Evolutionary conservation across 768 basidiomycete genomes (phyloP).

Genomic region (Coprinopsis sp.): DNA sequence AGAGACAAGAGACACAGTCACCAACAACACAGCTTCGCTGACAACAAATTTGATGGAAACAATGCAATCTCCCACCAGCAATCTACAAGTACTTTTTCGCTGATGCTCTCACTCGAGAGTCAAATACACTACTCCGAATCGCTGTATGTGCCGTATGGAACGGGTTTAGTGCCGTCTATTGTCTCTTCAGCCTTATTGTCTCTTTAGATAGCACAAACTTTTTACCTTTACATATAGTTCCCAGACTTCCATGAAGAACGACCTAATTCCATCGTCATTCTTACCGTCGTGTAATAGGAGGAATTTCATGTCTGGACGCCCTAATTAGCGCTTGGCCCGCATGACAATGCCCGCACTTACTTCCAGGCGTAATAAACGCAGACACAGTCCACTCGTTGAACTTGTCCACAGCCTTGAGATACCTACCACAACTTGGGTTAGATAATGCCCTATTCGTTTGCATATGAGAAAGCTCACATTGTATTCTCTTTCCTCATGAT

Average conservation of each 20-base stretch:
- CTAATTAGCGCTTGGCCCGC: slow-evolving; percentile 14
- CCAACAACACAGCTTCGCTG: slow-evolving; percentile 15
- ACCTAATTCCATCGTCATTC: slow-evolving; percentile 94
- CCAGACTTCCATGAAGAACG: slow-evolving; percentile 95
- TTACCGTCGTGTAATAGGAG: slow-evolving; percentile 90
- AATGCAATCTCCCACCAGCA: too few relatives aligned
- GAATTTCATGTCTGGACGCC: slow-evolving; percentile 82
- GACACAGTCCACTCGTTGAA: slow-evolving; percentile 99
- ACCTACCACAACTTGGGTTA: slow-evolving; percentile 50
- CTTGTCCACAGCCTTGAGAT: slow-evolving; percentile 91
- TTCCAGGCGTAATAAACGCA: slow-evolving; percentile 91
- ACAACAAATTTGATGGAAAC: slow-evolving; percentile 6
- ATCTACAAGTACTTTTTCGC: slow-evolving; percentile 64
- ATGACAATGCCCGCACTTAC: slow-evolving; percentile 44
- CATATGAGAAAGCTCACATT: too few relatives aligned
- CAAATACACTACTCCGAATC: slow-evolving; percentile 80
- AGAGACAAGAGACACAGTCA: slow-evolving; percentile 28
- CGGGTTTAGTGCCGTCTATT: slow-evolving; percentile 86
- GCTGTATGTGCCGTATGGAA: slow-evolving; percentile 88
- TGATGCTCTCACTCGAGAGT: slow-evolving; percentile 75
- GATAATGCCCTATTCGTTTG: too few relatives aligned
- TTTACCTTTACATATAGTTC: slow-evolving; percentile 92
- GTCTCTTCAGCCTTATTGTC: slow-evolving; percentile 4
- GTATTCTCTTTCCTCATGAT: slow-evolving; percentile 75
- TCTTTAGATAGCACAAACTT: neutral